Conservation (phyloP, 257 asterid genomes). For the Nicotiana knightiana region DNA sequence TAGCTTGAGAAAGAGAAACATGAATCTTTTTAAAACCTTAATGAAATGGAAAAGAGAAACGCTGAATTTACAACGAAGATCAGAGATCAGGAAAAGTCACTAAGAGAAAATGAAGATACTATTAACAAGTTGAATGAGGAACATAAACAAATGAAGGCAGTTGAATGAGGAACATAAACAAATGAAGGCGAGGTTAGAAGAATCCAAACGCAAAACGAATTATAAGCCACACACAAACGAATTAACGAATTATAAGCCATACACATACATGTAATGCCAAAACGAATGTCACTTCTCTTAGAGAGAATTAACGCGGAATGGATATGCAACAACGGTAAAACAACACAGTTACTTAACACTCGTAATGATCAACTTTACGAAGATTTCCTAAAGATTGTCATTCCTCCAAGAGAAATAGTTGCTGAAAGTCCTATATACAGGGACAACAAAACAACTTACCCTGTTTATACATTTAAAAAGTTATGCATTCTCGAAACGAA, state of each 20-base stretch:
- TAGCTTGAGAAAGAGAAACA: slow-evolving; percentile 14
- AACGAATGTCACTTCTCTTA: not conserved
- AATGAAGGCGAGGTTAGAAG: no score
- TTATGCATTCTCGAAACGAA: no score
- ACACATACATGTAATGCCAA: not conserved
- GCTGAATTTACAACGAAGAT: slow-evolving; percentile 27
- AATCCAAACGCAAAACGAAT: no score
- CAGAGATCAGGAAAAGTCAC: slow-evolving; percentile 25
- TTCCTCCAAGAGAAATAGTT: not conserved
- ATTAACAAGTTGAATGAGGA: no score
- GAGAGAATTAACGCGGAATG: not conserved
- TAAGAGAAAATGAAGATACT: not conserved
- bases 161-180: no score
- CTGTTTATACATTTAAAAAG: no score
- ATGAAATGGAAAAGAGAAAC: slow-evolving; percentile 36
- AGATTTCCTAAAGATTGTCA: not conserved
- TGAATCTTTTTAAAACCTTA: slow-evolving; percentile 6
- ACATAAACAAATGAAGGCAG: no score
- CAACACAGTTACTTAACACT: not conserved
- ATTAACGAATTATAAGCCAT: not conserved
- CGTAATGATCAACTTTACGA: not conserved
- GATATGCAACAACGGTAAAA: not conserved
- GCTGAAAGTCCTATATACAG: not conserved
- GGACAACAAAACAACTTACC: no score
- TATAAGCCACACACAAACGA: no score